A percentile compares a stretch with the other conserved stretches of the same genome.
These are phyloP conservation scores for Lipomyces spencermartinsiae DNA, from an alignment of 805 yeast genomes.

Conservation along the genomic window DNA sequence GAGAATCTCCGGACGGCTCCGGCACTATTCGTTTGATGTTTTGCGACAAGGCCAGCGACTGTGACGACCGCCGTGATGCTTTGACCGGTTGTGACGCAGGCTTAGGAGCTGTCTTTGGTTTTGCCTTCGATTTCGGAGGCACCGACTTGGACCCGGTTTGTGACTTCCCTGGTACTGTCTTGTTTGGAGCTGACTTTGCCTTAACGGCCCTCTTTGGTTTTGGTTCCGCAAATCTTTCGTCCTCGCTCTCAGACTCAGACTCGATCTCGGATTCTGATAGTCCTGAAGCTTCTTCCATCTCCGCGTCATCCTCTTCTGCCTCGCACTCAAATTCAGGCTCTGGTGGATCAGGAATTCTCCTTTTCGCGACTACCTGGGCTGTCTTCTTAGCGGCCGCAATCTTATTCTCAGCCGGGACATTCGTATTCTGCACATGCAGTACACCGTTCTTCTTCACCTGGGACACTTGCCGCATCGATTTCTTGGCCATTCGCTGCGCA, in stretches of 20 bases:
- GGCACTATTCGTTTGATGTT: neutral
- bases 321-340: slow-evolving; percentile 13
- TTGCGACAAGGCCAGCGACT: neutral
- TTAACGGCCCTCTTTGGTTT: neutral
- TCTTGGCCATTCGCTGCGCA: slow-evolving; percentile 3
- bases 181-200: neutral
- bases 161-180: neutral
- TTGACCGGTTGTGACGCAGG: neutral
- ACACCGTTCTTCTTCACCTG: slow-evolving; percentile 7
- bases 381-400: slow-evolving; percentile 3
- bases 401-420: neutral
- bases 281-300: slow-evolving; percentile 15
- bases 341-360: neutral
- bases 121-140: neutral
- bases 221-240: slow-evolving; percentile 12
- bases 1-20: neutral
- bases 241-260: slow-evolving; percentile 20
- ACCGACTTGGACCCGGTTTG: neutral
- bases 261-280: slow-evolving; percentile 18
- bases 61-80: neutral
- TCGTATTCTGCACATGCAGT: slow-evolving; percentile 1
- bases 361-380: neutral
- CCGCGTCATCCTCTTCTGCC: slow-evolving; percentile 20
- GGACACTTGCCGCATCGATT: slow-evolving; percentile 3
- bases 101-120: neutral